These are phyloP conservation scores for Imleria badia DNA, from an alignment of 768 basidiomycete species.

Conservation along the genomic window DNA sequence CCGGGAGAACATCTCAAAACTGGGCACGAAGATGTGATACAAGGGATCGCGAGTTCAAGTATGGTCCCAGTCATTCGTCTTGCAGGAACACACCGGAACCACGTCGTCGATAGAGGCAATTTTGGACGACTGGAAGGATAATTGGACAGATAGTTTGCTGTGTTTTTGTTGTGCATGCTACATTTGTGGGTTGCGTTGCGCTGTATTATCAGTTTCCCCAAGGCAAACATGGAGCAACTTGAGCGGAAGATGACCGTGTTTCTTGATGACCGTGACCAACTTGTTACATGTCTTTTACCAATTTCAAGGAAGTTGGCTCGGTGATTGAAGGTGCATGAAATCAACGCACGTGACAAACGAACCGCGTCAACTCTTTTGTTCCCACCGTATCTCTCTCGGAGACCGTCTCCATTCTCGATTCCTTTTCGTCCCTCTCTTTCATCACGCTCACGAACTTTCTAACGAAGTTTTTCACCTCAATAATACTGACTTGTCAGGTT, in stretches of 20 bases:
- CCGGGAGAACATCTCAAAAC: conserved; percentile 21
- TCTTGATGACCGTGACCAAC: not conserved
- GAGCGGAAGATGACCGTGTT: not conserved
- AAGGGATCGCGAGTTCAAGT: not conserved
- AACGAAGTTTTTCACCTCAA: conserved; percentile 13
- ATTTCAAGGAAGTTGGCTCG: not conserved
- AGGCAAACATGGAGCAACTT: not conserved
- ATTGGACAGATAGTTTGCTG: not conserved
- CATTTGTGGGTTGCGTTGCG: not conserved
- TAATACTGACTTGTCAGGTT: conserved; percentile 16
- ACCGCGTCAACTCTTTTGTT: conserved; percentile 27
- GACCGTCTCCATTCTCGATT: conserved; percentile 2
- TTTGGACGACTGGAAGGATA: not conserved
- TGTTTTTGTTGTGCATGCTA: not conserved
- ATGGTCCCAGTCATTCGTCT: not conserved
- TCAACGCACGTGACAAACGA: conserved; percentile 36
- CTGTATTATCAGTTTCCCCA: not conserved
- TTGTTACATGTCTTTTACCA: not conserved
- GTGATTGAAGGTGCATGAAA: conserved; percentile 10
- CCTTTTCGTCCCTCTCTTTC: conserved; percentile 6
- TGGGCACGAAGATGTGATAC: conserved; percentile 16
- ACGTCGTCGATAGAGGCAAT: not conserved
- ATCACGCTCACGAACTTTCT: conserved; percentile 11
- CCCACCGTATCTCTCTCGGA: conserved; percentile 18
- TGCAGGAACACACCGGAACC: not conserved